Base-by-base conservation (phyloP, 2,329 filamentous ascomycete genomes). In the Microdochium nivale region DNA sequence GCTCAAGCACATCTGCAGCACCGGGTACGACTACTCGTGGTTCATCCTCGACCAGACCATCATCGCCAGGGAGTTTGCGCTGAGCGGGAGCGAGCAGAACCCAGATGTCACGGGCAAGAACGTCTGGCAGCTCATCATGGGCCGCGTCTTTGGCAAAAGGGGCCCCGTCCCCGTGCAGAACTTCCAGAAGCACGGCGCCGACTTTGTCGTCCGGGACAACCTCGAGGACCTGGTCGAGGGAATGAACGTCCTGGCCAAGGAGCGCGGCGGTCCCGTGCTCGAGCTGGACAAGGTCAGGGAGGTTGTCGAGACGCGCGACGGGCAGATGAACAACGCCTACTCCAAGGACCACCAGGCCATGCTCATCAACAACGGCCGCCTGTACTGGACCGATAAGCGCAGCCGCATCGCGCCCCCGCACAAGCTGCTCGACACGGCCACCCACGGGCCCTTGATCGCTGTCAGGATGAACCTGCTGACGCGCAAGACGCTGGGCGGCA, bases 61-160 rank as follows among this genome's bases (percentile, higher is more conserved):
- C 58, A 77, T 83, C 47, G 76, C 77, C n/a, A 72, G 75, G 21
- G 80, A 84, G 62, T 83, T 84, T 53, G 79, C 76, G 13, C 73
- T 84, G 1, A 84, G 80, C 0, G 80, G 80, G 9, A 82, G 79
- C 0, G 80, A 84, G 65, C 80, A 84, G 67, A 84, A 84, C 65
- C 78, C 79, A 0, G 80, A 84, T 57, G 55, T 84, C 27, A 81
- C 79, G 1, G 65, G 62, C 61, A 84, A 84, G 67, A 81, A 75
- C 60, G 65, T 78, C 47, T 75, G 76, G 71, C 63, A 76, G 59
- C 57, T 80, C 2, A 65, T 82, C 13, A 67, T 62, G n/a, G 68
- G 68, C 58, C 72, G 80, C 25, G 53, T 81, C 25, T 71, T 83
- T 43, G 70, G 73, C 52, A 70, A 68, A 47, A 76, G 76, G 53